Evolutionary conservation across 352 stramenopile genomes (phyloP), one percentile per base, ranked within the genome.

Genomic region (Globisporangium yorkense): DNA sequence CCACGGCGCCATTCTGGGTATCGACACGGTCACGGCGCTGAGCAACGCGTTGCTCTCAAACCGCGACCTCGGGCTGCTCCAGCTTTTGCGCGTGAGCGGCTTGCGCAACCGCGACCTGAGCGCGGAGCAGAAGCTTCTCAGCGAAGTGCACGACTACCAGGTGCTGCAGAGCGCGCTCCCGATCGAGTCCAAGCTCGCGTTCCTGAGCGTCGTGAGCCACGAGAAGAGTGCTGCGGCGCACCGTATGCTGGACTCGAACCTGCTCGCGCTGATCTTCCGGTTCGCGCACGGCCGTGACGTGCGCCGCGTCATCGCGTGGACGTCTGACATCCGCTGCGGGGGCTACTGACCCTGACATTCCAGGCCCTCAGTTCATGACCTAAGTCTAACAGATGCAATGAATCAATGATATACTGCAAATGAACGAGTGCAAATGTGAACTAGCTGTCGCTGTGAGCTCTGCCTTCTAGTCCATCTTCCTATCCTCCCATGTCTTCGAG

Each of bases 251-350:
- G 40, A 47, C 40, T 13, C 8, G 16, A 18, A 27, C n/a, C 1
- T 57, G 6, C 3, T 57, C 39, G 16, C 24, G 24, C 40, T 40
- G 27, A 57, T 57, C 18, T 50, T 57, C 8, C 24, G 27, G 40
- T 50, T 57, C 20, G 39, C 52, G 2, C 8, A 10, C 16, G 12
- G 21, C 10, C 35, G 37, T 7, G 37, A 46, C 21, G 37, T 40
- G 16, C 39, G 39, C 3, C 52, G 39, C 21, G 20, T 27, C 20
- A 37, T 57, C 21, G 24, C 39, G 21, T 41, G 21, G 39, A 27
- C 44, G 5, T 29, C 51, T 8, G 0, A 48, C n/a, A 57, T 48
- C 15, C 52, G 44, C 37, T 43, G 37, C 37, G 13, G 12, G 9
- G 16, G 44, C 44, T 29, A 31, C 44, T 49, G 44, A 49, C 33